Percentiles rank a stretch among this genome's conserved stretches.
Conservation (phyloP, 2,329 filamentous ascomycete species). For the Penicillium frequentans region DNA sequence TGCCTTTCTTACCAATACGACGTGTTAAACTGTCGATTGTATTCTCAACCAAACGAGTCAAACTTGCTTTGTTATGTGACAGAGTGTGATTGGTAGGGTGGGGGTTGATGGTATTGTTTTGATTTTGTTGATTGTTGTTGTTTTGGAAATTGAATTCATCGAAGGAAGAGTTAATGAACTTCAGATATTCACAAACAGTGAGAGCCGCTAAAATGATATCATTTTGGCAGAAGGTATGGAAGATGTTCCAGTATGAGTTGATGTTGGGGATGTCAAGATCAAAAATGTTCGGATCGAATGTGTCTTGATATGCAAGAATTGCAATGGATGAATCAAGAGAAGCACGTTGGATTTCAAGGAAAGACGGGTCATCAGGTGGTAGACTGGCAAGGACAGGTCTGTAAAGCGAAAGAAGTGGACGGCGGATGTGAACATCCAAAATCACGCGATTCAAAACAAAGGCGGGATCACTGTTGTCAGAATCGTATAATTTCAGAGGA, state of each 20-base stretch:
- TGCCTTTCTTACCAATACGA: conserved; percentile 26
- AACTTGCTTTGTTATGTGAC: conserved; percentile 22
- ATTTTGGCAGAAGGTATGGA: conserved; percentile 28
- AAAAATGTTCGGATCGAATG: conserved; percentile 31
- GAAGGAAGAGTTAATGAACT: conserved; percentile 1
- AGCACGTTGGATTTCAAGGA: conserved; percentile 19
- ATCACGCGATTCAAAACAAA: conserved; percentile 23
- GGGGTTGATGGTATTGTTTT: background rate
- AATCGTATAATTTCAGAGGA: background rate
- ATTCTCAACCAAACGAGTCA: conserved; percentile 29
- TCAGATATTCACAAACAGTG: conserved; percentile 31
- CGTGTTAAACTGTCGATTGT: conserved; percentile 29
- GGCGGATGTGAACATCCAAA: conserved; percentile 27
- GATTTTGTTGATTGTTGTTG: background rate
- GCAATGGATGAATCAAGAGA: conserved; percentile 29
- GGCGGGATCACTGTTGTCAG: background rate
- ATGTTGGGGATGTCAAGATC: conserved; percentile 26
- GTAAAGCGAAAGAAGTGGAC: conserved; percentile 32
- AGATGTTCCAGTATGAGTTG: conserved; percentile 27
- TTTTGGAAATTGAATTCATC: background rate
- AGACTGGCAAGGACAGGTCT: conserved; percentile 21
- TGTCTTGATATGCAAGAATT: conserved; percentile 30
- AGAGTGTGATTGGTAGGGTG: background rate
- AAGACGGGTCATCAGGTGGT: conserved; percentile 9
- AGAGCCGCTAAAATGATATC: conserved; percentile 34